Conservation (phyloP, 345 rosid genomes). For the Melastoma malabathricum region DNA sequence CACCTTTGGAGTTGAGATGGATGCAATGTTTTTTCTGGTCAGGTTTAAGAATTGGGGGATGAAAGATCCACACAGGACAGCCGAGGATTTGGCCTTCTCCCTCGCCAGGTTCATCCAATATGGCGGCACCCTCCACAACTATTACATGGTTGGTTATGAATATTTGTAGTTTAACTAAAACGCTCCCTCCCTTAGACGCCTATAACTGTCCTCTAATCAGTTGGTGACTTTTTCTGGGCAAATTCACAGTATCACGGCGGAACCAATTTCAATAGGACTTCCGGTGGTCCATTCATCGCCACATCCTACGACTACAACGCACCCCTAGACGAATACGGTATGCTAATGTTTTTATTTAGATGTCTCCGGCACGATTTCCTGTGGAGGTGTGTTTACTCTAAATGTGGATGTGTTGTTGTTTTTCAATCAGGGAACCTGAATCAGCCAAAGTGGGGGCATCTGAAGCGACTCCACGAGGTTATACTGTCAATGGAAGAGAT, state of each 20-base stretch:
- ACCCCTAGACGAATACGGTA: slow-evolving; percentile 58
- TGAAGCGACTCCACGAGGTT: slow-evolving; percentile 46
- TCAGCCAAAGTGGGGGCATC: slow-evolving; percentile 73
- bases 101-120: slow-evolving; percentile 50
- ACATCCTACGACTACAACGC: slow-evolving; percentile 69
- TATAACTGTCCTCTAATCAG: too few species aligned
- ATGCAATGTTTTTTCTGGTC: neutral
- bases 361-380: too few species aligned
- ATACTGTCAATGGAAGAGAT: slow-evolving; percentile 40
- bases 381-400: too few species aligned
- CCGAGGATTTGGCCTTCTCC: slow-evolving; percentile 63
- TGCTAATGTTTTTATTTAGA: slow-evolving; percentile 8
- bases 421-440: neutral
- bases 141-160: slow-evolving; percentile 42
- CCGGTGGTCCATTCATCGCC: slow-evolving; percentile 62
- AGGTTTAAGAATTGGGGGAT: slow-evolving; percentile 66
- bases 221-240: too few species aligned
- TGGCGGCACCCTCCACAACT: slow-evolving; percentile 55
- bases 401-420: too few species aligned
- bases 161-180: too few species aligned
- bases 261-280: slow-evolving; percentile 58
- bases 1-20: too few species aligned
- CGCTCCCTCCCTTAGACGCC: too few species aligned
- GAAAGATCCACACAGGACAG: slow-evolving; percentile 31
- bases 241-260: slow-evolving; percentile 57